Evolutionary conservation across 2,329 filamentous ascomycete genomes (phyloP).

Genomic region (Ascochyta pisi): DNA sequence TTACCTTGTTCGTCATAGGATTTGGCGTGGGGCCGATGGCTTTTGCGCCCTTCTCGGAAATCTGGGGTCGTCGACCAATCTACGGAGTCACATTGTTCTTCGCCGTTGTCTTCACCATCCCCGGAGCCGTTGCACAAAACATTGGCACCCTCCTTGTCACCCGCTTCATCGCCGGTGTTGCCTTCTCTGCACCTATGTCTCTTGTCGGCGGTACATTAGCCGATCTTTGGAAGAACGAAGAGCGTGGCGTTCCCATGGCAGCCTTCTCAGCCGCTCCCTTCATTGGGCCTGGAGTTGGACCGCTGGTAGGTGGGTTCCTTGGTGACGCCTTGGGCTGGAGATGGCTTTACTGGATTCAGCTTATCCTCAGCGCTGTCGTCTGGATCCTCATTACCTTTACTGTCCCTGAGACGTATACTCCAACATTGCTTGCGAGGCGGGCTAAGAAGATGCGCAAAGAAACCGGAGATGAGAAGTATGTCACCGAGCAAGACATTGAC

Average conservation of each 20-base stretch:
- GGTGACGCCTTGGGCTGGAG: conserved; percentile 75
- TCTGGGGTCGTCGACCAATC: conserved; percentile 74
- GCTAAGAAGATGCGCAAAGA: conserved; percentile 75
- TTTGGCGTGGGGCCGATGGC: conserved; percentile 82
- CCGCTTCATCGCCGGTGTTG: conserved; percentile 79
- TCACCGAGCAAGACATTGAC: conserved; percentile 84
- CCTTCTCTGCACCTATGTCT: conserved; percentile 86
- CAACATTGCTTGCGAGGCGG: conserved; percentile 73
- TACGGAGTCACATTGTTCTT: conserved; percentile 72
- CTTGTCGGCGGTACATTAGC: conserved; percentile 82
- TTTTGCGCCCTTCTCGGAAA: conserved; percentile 80
- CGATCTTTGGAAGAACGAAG: conserved; percentile 84
- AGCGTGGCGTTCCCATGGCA: conserved; percentile 86
- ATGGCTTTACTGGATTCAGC: conserved; percentile 87
- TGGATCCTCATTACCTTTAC: conserved; percentile 84
- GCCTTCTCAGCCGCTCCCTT: conserved; percentile 85
- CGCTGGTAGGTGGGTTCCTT: conserved; percentile 74
- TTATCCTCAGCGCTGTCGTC: conserved; percentile 74
- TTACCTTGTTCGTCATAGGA: conserved; percentile 80
- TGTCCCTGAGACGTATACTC: conserved; percentile 89
- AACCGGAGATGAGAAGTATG: conserved; percentile 70
- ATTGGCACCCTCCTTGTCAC: conserved; percentile 78
- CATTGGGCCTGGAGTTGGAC: conserved; percentile 73
- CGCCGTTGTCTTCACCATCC: conserved; percentile 80
- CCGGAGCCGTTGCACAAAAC: conserved; percentile 77